phyloP scores from a whole-genome alignment of 2,329 filamentous ascomycete genomes.

The Hypoxylon sp. region DNA sequence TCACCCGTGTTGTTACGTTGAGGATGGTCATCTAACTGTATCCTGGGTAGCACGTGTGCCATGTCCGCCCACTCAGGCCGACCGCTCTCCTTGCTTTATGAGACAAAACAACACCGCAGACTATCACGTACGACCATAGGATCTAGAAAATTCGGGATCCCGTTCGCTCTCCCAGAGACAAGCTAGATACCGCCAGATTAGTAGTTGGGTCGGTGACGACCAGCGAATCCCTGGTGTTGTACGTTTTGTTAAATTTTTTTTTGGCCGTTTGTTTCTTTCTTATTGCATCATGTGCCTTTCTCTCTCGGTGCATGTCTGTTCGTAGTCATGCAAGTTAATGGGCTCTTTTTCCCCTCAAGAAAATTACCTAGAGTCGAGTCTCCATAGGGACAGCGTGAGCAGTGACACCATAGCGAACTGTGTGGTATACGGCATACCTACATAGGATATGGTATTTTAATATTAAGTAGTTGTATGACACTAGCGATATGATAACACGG shows the following conservation, averaged over 20 bases:
- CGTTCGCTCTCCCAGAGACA: constrained; percentile 17
- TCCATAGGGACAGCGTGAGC: no score
- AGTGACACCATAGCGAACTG: no score
- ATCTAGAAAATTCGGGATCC: constrained; percentile 22
- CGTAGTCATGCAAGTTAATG: background rate
- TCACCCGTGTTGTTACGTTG: background rate
- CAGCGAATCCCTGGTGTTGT: constrained; percentile 25
- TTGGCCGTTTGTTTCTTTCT: background rate
- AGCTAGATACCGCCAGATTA: constrained; percentile 17
- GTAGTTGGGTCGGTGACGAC: constrained; percentile 21
- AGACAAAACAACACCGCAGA: background rate
- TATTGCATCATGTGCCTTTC: background rate
- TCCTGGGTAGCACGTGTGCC: background rate
- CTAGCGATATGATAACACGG: no score
- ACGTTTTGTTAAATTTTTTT: constrained; percentile 15
- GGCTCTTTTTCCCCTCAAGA: no score
- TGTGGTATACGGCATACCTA: no score
- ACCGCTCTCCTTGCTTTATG: background rate
- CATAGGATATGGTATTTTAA: no score
- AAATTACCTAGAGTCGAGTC: no score
- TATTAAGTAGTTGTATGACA: no score
- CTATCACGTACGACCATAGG: constrained; percentile 18
- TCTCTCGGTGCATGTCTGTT: background rate
- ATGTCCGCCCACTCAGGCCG: background rate
- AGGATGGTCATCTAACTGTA: background rate